Percentiles rank a stretch among this genome's conserved stretches.
phyloP scores from a whole-genome alignment of 73 alveolate species.

The Breviolum minutum region DNA sequence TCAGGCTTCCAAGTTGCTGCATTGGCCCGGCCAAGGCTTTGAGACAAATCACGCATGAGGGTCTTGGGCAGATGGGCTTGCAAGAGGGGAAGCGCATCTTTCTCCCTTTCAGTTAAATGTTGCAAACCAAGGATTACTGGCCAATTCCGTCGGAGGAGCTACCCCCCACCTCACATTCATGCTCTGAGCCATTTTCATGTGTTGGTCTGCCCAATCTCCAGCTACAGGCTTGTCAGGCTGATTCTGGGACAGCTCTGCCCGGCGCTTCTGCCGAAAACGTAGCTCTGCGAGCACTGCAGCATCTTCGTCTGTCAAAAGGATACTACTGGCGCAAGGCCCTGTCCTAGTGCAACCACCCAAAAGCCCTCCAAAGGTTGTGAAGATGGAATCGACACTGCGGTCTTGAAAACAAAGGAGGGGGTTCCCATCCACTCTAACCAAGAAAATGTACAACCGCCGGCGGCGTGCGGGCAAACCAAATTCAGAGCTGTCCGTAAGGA shows the following conservation, averaged over 20 bases:
- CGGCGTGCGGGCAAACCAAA: constrained; percentile 60
- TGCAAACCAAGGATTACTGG: background rate
- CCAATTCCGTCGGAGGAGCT: background rate
- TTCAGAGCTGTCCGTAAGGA: constrained; percentile 21
- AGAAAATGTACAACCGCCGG: constrained; percentile 18
- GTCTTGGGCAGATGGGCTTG: background rate
- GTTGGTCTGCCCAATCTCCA: constrained; percentile 28
- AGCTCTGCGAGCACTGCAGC: background rate
- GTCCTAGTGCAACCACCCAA: background rate
- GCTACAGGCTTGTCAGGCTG: background rate
- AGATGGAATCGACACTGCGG: background rate
- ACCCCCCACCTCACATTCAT: constrained; percentile 21
- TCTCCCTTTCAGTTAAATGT: constrained; percentile 16
- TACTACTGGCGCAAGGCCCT: background rate
- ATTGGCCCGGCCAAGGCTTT: background rate
- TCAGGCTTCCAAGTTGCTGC: background rate
- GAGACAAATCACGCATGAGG: constrained; percentile 21
- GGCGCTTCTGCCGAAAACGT: background rate
- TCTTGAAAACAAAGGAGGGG: constrained; percentile 2
- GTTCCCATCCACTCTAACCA: constrained; percentile 9
- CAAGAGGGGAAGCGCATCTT: constrained; percentile 30
- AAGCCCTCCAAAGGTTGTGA: constrained; percentile 20
- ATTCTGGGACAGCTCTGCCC: background rate
- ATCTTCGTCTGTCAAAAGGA: background rate
- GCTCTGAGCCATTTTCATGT: background rate